Conservation (phyloP, 2,329 filamentous ascomycete genomes). For the Catunica adiposa region DNA sequence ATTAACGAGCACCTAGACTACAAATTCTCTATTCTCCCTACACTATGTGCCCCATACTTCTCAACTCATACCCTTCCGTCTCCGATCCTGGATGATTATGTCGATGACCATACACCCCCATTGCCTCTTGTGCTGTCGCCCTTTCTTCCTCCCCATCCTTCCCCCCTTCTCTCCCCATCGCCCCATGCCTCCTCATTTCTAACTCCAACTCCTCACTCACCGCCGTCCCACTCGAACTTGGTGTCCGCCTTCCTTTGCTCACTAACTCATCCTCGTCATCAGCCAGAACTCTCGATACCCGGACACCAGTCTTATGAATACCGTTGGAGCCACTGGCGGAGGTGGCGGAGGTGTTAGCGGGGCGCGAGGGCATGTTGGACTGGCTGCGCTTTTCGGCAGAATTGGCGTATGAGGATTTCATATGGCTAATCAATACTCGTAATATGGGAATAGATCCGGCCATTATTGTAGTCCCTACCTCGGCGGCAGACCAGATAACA, state of each 20-base stretch:
- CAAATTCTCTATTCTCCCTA: neutral
- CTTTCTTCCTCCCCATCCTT: neutral
- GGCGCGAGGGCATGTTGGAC: neutral
- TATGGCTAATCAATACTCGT: conserved; percentile 15
- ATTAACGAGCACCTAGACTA: neutral
- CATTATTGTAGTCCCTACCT: conserved; percentile 16
- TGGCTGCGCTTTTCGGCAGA: conserved; percentile 11
- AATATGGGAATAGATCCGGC: conserved; percentile 17
- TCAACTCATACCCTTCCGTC: neutral
- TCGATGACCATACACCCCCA: neutral
- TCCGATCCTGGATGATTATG: neutral
- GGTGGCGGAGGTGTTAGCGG: neutral
- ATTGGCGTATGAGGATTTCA: conserved; percentile 14
- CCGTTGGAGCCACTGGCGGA: neutral
- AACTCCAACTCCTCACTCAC: conserved; percentile 6
- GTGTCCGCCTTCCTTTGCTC: neutral
- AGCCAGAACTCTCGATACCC: neutral
- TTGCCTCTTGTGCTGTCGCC: neutral
- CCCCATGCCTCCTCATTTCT: neutral
- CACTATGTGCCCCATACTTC: conserved; percentile 8
- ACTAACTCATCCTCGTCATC: conserved; percentile 10
- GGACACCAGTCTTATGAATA: neutral
- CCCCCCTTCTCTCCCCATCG: neutral
- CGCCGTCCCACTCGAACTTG: neutral
- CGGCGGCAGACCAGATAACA: conserved; percentile 16